Conservation (phyloP, 768 basidiomycete genomes). For the Mrakia hoshinonis region DNA sequence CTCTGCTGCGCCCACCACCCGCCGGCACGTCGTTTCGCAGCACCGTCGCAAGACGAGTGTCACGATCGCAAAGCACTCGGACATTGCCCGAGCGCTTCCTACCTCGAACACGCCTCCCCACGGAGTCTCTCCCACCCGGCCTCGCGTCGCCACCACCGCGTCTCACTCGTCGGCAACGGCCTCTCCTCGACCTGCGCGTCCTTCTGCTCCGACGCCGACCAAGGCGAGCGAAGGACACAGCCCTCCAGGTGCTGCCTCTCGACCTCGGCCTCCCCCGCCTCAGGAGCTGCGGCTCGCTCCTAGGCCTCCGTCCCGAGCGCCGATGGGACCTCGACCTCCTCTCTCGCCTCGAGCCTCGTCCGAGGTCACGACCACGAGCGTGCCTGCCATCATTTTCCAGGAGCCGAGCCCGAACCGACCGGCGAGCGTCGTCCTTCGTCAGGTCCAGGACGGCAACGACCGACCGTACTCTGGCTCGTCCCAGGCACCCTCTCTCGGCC, state of each 20-base stretch:
- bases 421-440: constrained; percentile 33
- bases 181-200: constrained; percentile 36
- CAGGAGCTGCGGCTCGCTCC: constrained; percentile 27
- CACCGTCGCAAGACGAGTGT: constrained; percentile 29
- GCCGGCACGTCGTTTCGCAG: constrained; percentile 21
- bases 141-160: constrained; percentile 25
- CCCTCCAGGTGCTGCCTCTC: neutral
- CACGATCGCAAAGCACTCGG: constrained; percentile 28
- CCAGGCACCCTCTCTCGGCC: neutral
- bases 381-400: constrained; percentile 37
- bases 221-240: constrained; percentile 34
- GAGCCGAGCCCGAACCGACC: constrained; percentile 28
- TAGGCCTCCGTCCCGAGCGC: constrained; percentile 26
- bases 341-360: constrained; percentile 33
- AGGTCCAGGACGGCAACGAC: neutral
- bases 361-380: constrained; percentile 24
- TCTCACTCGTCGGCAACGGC: constrained; percentile 34
- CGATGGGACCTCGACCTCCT: constrained; percentile 40
- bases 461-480: constrained; percentile 1
- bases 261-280: constrained; percentile 24
- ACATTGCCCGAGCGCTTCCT: constrained; percentile 2
- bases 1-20: constrained; percentile 9
- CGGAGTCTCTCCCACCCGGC: constrained; percentile 3
- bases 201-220: constrained; percentile 42
- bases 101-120: constrained; percentile 10